phyloP scores from a whole-genome alignment of 2,329 filamentous ascomycete species.

The Dichotomopilus funicola region DNA sequence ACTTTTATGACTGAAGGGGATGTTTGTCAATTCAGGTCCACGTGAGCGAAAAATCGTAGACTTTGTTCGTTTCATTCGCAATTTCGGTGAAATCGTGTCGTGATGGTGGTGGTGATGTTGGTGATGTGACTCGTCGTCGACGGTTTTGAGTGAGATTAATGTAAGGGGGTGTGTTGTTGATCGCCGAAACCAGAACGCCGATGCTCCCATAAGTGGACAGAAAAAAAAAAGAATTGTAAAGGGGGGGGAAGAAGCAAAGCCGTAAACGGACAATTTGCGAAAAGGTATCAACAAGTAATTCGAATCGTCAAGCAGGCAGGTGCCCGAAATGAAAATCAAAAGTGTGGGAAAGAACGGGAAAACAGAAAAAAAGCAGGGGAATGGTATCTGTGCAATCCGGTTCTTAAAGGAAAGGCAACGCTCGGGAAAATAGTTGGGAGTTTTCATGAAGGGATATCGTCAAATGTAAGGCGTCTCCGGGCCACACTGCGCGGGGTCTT shows the following conservation, averaged over 20 bases:
- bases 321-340: not conserved
- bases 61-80: not conserved
- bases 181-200: constrained; percentile 8
- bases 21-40: not conserved
- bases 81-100: constrained; percentile 4
- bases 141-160: not conserved
- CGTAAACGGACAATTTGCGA: not conserved
- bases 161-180: not conserved
- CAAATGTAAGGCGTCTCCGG: constrained; percentile 75
- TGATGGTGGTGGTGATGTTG: not conserved
- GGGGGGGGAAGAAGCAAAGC: not conserved
- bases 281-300: not conserved
- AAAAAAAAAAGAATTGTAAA: constrained; percentile 3
- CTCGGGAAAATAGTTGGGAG: not conserved
- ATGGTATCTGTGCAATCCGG: not conserved
- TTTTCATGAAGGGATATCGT: constrained; percentile 39
- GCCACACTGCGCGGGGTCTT: constrained; percentile 59
- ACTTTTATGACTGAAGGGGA: constrained; percentile 5
- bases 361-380: not conserved
- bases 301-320: not conserved
- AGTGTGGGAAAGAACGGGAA: not conserved
- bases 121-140: not conserved
- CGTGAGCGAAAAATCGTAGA: not conserved
- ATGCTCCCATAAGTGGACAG: constrained; percentile 2
- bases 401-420: not conserved